These are phyloP conservation scores for Syzygium malaccense DNA, from an alignment of 441 rosid species.

Conservation along the genomic window DNA sequence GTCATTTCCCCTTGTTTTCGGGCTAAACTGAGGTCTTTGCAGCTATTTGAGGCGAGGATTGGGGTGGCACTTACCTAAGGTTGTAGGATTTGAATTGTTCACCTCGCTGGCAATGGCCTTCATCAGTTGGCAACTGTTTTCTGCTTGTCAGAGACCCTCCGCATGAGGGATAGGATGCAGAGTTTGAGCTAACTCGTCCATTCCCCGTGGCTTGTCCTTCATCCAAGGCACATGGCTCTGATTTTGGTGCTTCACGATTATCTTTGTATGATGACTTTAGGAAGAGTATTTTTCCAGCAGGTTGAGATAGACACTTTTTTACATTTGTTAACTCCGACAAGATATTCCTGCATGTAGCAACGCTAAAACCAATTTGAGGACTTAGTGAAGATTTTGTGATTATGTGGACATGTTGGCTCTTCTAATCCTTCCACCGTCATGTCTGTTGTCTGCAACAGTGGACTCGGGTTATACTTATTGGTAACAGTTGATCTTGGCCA, in stretches of 20 bases:
- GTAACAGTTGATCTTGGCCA: not conserved
- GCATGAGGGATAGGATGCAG: not conserved
- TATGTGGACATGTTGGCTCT: not conserved
- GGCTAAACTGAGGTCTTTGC: slow-evolving; percentile 11
- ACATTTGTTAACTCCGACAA: not conserved
- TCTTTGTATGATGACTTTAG: not conserved
- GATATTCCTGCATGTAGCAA: not conserved
- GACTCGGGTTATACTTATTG: not conserved
- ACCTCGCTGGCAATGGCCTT: slow-evolving; percentile 79
- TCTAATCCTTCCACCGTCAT: not conserved
- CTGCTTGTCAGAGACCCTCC: slow-evolving; percentile 77
- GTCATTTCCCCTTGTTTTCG: not conserved
- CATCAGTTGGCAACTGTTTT: slow-evolving; percentile 81
- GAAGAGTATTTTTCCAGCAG: not conserved
- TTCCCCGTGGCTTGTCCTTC: not conserved
- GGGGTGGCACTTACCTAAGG: slow-evolving; percentile 87
- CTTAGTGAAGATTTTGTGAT: not conserved
- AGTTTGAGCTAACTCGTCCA: not conserved
- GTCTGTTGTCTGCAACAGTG: not conserved
- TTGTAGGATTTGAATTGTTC: slow-evolving; percentile 71
- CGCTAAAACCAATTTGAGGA: not conserved
- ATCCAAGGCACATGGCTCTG: not conserved
- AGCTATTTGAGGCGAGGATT: slow-evolving; percentile 75
- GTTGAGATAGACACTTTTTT: not conserved
- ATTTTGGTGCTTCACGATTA: not conserved